Base-by-base conservation (phyloP, 2,329 filamentous ascomycete genomes). In the Pseudonectria buxi region DNA sequence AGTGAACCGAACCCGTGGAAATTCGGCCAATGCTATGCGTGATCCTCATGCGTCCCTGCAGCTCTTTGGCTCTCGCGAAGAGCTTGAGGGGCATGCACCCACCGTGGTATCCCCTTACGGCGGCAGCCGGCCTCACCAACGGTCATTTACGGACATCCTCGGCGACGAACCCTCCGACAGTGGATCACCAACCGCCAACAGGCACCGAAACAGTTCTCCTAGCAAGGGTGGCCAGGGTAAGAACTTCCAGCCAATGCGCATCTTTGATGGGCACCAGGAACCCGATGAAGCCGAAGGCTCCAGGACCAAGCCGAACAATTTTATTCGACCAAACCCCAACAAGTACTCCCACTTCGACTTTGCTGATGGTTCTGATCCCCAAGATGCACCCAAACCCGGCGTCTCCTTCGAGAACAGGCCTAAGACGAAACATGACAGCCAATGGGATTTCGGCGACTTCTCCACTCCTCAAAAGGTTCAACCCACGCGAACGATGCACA, bases 371-470 rank as follows among this genome's bases (percentile, higher is more conserved):
- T 72, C 67, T 14, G 72, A 77, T 36, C 63, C 67, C 12, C 61
- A 65, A 41, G 69, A 75, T 33, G 61, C 60, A 13, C 64, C 69
- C 11, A 53, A 65, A 44, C 55, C 65, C n/a, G 64, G 58, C 33
- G 49, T 62, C 7, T 47, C 61, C 4, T 54, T 62, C 14, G 58
- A 69, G 14, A 59, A 71, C 35, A 57, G 57, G 15, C 59, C 64
- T 42, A 73, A 71, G 54, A 68, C 71, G 36, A 86, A 83, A 64
- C 81, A 86, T 56, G 67, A 72, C 40, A 79, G 79, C 45, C 81
- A 86, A 43, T 95, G 90, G 88, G 78, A 79, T 32, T 96, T 96
- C 60, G 78, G 86, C 42, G 88, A 95, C 62, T 94, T 94, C 51
- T 67, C 69, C 12, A 95, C 89, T 1, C 90, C 90, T 0, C 74